Evolutionary conservation across 257 asterid species (phyloP).

Genomic region (Plantago major): DNA sequence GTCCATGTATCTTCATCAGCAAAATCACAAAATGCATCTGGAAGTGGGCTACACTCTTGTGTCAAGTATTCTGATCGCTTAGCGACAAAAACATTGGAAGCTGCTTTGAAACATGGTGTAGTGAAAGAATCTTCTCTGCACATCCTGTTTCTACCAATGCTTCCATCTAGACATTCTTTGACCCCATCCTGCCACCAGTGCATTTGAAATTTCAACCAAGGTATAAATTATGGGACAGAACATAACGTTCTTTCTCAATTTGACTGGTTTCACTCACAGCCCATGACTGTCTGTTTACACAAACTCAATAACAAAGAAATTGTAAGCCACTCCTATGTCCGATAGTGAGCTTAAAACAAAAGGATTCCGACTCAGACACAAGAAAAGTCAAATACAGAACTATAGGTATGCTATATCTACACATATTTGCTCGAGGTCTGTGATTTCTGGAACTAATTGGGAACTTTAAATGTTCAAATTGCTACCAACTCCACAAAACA

Average conservation of each 20-base stretch:
- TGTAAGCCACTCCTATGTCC: no score
- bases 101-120: constrained; percentile 69
- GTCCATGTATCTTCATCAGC: constrained; percentile 94
- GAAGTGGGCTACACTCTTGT: constrained; percentile 78
- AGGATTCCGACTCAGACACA: no score
- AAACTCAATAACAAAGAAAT: no score
- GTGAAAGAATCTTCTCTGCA: constrained; percentile 58
- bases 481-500: no score
- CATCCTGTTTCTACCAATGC: constrained; percentile 33
- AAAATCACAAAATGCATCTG: constrained; percentile 61
- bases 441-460: no score
- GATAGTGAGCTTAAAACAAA: no score
- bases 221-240: constrained; percentile 7
- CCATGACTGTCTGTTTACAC: no score
- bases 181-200: constrained; percentile 37
- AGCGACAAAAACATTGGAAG: constrained; percentile 73
- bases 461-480: no score
- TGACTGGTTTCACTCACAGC: no score
- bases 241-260: neutral
- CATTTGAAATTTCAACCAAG: constrained; percentile 15
- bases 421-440: no score
- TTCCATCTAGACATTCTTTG: constrained; percentile 41
- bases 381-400: no score
- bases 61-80: constrained; percentile 51
- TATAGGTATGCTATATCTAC: no score